These are phyloP conservation scores for Claviceps africana DNA, from an alignment of 2,329 filamentous ascomycete genomes.

Conservation along the genomic window DNA sequence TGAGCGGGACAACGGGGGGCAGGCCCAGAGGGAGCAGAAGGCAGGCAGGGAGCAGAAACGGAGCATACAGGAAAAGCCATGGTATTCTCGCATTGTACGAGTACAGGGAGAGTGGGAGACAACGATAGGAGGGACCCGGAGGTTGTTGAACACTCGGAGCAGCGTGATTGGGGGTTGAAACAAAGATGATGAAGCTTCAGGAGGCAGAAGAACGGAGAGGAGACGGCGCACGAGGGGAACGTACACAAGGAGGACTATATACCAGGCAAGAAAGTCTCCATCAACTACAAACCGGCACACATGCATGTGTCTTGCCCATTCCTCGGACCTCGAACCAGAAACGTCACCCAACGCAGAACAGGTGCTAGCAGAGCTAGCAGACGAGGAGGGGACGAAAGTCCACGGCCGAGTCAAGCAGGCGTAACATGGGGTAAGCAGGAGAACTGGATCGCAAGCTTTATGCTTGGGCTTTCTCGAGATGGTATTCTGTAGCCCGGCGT, in stretches of 20 bases:
- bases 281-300: neutral
- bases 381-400: neutral
- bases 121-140: neutral
- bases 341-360: too few relatives aligned
- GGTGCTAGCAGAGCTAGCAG: neutral
- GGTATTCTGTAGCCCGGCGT: neutral
- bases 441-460: neutral
- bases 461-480: neutral
- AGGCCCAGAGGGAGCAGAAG: neutral
- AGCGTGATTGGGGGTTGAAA: neutral
- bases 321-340: neutral
- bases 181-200: neutral
- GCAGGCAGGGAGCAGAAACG: neutral
- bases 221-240: conserved; percentile 5
- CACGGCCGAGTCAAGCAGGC: neutral
- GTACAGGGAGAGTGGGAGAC: conserved; percentile 17
- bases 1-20: neutral
- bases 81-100: conserved; percentile 51
- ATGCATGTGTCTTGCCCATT: neutral
- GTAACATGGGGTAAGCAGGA: neutral
- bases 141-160: conserved; percentile 5
- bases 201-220: conserved; percentile 5
- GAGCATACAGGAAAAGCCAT: conserved; percentile 49
- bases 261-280: neutral
- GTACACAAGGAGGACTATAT: conserved; percentile 12